Evolutionary conservation across 495 filamentous ascomycete species (phyloP).

Genomic region (Choiromyces venosus): DNA sequence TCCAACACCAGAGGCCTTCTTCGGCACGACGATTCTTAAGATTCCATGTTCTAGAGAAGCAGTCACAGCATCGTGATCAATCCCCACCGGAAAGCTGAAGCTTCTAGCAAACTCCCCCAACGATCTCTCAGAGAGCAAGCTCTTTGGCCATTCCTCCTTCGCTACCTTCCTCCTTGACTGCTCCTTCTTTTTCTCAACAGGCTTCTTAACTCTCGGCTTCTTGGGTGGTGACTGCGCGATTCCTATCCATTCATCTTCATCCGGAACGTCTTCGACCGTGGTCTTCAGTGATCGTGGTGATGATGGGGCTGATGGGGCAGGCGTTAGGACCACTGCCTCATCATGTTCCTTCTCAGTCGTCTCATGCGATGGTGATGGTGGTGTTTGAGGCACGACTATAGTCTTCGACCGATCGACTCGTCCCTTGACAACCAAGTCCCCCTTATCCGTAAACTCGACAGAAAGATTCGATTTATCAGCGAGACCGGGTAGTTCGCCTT

Average conservation of each 20-base stretch:
- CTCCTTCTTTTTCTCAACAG: conserved; percentile 44
- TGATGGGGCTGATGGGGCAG: conserved; percentile 11
- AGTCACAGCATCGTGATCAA: conserved; percentile 76
- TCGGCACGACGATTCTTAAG: conserved; percentile 69
- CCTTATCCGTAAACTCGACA: conserved; percentile 77
- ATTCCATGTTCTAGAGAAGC: conserved; percentile 73
- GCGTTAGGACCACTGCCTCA: neutral
- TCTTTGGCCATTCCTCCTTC: conserved; percentile 44
- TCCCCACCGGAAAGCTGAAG: conserved; percentile 69
- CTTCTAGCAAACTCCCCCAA: conserved; percentile 72
- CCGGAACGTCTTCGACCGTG: conserved; percentile 38
- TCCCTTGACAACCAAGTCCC: conserved; percentile 71
- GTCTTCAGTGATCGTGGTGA: conserved; percentile 42
- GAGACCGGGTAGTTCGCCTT: conserved; percentile 83
- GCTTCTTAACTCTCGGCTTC: conserved; percentile 40
- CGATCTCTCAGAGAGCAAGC: conserved; percentile 74
- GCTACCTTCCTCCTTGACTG: conserved; percentile 41
- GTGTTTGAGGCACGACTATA: neutral
- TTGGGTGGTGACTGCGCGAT: conserved; percentile 28
- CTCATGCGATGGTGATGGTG: conserved; percentile 36
- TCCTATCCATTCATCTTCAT: conserved; percentile 42
- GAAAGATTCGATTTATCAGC: conserved; percentile 61
- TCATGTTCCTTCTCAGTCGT: neutral
- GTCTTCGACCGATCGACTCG: conserved; percentile 56
- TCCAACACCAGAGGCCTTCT: conserved; percentile 51